Evolutionary conservation across 1,139 yeast genomes (phyloP), one percentile per base, ranked within the genome.

Genomic region (Suhomyces ambrosiae): DNA sequence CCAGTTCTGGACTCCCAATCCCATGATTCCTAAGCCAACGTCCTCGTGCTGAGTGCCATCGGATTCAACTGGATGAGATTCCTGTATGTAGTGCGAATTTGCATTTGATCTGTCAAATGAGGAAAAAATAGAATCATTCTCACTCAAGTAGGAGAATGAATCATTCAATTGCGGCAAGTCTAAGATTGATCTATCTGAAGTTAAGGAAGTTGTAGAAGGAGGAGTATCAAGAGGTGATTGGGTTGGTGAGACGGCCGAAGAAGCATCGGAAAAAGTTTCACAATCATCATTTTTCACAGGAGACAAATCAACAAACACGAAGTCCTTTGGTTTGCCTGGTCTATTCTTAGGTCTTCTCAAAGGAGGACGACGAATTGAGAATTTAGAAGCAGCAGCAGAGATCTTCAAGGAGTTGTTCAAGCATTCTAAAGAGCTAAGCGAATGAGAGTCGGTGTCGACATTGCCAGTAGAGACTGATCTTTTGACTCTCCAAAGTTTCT

Each of bases 301-400:
- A 13, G 79, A 72, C 44, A 76, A 63, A 50, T 76, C 80, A 30
- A 76, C 80, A 51, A 76, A 76, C 13, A 76, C 79, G 47, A 74
- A 76, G 50, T 74, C 78, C 52, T 68, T 69, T 38, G 76, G 77
- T 61, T 61, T 65, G 7, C 80, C 80, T 5, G 79, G 79, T 50
- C 62, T 71, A 50, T 65, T 66, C 58, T 69, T 71, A 17, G 80
- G 80, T 55, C 80, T 66, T 52, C 71, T 70, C 38, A 69, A 62
- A 14, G 76, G 74, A 11, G 75, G 69, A 47, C 74, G 71, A 48
- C 63, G 72, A 15, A 65, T 63, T 16, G 68, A 56, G 51, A 68
- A 50, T 45, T 63, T 44, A 42, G 70, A 36, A 29, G 67, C 67
- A 34, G 60, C 59, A 42, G 71, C 68, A 38, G 71, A 58, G 34